Conservation (phyloP, 1,284 basidiomycete genomes). For the Ustilago bromivora region DNA sequence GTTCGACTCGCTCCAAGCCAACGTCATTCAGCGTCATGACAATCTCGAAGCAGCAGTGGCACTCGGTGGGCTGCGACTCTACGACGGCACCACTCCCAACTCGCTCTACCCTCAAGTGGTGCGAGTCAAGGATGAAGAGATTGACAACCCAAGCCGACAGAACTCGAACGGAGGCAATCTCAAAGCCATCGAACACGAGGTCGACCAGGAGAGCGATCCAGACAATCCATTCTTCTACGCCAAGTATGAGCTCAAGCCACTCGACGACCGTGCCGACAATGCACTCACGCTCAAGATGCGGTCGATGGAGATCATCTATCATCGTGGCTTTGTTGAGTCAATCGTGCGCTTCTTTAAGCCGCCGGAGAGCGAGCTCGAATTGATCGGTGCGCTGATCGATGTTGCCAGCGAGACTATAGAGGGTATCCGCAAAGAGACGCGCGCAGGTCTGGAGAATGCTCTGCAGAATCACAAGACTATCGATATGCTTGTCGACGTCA, state of each 20-base stretch:
- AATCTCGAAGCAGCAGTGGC: conserved; percentile 86
- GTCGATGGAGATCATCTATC: conserved; percentile 98
- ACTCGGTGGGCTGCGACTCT: conserved; percentile 88
- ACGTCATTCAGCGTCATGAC: conserved; percentile 85
- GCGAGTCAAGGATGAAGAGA: conserved; percentile 79
- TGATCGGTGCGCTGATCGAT: conserved; percentile 79
- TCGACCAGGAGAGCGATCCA: conserved; percentile 64
- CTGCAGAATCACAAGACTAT: conserved; percentile 93
- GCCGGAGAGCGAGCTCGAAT: conserved; percentile 93
- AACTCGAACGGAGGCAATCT: conserved; percentile 49
- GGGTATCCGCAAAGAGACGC: conserved; percentile 91
- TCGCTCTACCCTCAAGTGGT: conserved; percentile 93
- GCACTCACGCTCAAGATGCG: conserved; percentile 90
- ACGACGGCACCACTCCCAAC: conserved; percentile 86
- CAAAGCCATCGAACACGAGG: conserved; percentile 62
- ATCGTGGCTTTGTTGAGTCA: conserved; percentile 91
- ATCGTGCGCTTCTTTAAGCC: conserved; percentile 94
- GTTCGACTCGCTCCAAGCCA: conserved; percentile 88
- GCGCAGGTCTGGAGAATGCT: conserved; percentile 93
- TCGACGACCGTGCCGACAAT: conserved; percentile 92
- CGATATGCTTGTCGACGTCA: conserved; percentile 94
- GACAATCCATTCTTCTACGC: conserved; percentile 89
- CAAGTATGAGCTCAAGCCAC: conserved; percentile 91
- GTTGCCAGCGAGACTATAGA: conserved; percentile 95
- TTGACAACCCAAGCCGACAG: conserved; percentile 44